phyloP scores from a whole-genome alignment of 2,329 filamentous ascomycete species.

The Zymoseptoria pseudotritici region DNA sequence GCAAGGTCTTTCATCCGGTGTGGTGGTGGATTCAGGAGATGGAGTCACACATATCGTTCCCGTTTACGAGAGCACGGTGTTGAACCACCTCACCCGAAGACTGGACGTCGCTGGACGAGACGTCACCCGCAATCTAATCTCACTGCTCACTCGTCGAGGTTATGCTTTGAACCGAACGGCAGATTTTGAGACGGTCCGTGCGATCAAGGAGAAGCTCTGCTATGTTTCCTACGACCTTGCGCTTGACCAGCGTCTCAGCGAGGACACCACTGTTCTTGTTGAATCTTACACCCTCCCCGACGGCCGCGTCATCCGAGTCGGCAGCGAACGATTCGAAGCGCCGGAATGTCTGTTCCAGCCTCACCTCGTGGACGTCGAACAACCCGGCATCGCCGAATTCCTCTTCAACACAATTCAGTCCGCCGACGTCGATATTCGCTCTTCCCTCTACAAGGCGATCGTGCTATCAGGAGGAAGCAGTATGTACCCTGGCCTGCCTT shows the following conservation, averaged over 20 bases:
- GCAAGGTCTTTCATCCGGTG: constrained; percentile 74
- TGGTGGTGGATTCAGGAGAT: constrained; percentile 97
- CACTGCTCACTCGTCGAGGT: constrained; percentile 82
- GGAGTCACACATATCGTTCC: constrained; percentile 98
- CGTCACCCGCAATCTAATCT: constrained; percentile 96
- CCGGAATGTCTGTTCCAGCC: constrained; percentile 98
- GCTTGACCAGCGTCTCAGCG: constrained; percentile 88
- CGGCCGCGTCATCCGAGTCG: constrained; percentile 89
- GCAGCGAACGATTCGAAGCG: constrained; percentile 94
- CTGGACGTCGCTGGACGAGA: constrained; percentile 94
- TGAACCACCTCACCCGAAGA: constrained; percentile 91
- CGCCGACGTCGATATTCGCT: constrained; percentile 89
- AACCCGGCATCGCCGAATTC: constrained; percentile 93
- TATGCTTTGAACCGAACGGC: constrained; percentile 97
- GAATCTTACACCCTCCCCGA: constrained; percentile 97
- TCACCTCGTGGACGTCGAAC: constrained; percentile 93
- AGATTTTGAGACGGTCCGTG: constrained; percentile 96
- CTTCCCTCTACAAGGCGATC: constrained; percentile 92
- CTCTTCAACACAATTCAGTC: constrained; percentile 98
- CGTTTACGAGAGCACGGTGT: constrained; percentile 94
- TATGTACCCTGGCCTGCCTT: constrained; percentile 97
- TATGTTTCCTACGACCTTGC: constrained; percentile 98
- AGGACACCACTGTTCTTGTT: constrained; percentile 94
- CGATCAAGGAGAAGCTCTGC: constrained; percentile 99
- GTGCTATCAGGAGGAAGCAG: constrained; percentile 93